These are phyloP conservation scores for Quercus wislizeni DNA, from an alignment of 306 rosid species.

Conservation along the genomic window DNA sequence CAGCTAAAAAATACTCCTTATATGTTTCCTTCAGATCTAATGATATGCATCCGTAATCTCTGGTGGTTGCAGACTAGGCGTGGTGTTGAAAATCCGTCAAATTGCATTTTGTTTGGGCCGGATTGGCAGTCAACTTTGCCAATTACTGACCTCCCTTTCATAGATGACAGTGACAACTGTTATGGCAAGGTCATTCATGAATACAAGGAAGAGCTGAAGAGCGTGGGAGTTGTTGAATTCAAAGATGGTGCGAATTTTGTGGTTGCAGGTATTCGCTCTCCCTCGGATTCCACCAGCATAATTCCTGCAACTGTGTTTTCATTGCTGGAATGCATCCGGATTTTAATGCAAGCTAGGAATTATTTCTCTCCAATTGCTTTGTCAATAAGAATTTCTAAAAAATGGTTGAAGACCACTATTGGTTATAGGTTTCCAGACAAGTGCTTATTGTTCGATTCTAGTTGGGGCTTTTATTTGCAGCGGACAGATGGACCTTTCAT, in stretches of 20 bases:
- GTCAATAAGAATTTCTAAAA: constrained; percentile 28
- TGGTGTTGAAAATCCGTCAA: constrained; percentile 39
- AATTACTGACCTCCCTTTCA: constrained; percentile 63
- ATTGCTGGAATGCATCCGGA: constrained; percentile 49
- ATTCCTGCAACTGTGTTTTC: constrained; percentile 42
- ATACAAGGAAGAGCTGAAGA: constrained; percentile 53
- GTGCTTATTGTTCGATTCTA: constrained; percentile 49
- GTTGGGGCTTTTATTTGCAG: constrained; percentile 39
- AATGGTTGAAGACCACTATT: constrained; percentile 62
- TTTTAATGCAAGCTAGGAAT: constrained; percentile 1
- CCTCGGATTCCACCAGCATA: constrained; percentile 35
- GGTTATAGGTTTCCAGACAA: constrained; percentile 53
- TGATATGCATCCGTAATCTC: not conserved
- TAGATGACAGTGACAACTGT: constrained; percentile 38
- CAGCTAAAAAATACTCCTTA: constrained; percentile 15
- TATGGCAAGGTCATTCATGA: constrained; percentile 46
- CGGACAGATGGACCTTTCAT: constrained; percentile 67
- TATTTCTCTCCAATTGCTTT: constrained; percentile 29
- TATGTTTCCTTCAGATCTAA: constrained; percentile 33
- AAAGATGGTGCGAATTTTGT: constrained; percentile 51
- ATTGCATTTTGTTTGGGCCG: constrained; percentile 58
- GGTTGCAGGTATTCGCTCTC: constrained; percentile 31
- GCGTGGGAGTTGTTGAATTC: constrained; percentile 49
- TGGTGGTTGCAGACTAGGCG: constrained; percentile 57
- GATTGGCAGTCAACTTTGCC: constrained; percentile 57